Conservation (phyloP, 352 stramenopile species). For the Globisporangium abappressorium region DNA sequence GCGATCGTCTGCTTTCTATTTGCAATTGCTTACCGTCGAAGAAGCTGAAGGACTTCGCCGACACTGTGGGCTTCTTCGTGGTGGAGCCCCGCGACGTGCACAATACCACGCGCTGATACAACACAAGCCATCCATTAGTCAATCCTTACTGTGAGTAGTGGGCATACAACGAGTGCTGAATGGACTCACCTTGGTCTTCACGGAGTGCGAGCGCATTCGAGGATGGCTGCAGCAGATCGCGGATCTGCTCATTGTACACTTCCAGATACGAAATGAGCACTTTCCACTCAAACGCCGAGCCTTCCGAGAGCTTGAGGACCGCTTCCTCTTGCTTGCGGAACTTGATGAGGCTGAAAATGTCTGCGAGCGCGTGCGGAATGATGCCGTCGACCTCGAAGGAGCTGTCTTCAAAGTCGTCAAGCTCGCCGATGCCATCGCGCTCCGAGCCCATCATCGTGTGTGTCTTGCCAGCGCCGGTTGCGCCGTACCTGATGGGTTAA, state of each 20-base stretch:
- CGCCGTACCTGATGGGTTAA: conserved; percentile 36
- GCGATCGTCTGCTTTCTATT: neutral
- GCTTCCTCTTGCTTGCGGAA: conserved; percentile 56
- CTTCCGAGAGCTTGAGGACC: conserved; percentile 35
- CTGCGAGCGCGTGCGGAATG: conserved; percentile 65
- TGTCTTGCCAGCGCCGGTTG: conserved; percentile 64
- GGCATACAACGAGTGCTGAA: neutral
- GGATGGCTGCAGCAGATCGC: conserved; percentile 80
- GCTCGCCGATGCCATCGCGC: conserved; percentile 45
- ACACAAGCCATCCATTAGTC: neutral
- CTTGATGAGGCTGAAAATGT: conserved; percentile 68
- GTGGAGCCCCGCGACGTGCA: conserved; percentile 52
- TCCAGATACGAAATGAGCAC: conserved; percentile 88
- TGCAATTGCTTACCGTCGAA: conserved; percentile 31
- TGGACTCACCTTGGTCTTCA: conserved; percentile 41
- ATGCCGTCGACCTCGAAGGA: conserved; percentile 67
- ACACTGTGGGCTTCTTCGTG: conserved; percentile 47
- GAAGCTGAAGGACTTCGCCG: conserved; percentile 42
- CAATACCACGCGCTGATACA: conserved; percentile 36
- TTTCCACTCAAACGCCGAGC: conserved; percentile 63
- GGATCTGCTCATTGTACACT: conserved; percentile 92
- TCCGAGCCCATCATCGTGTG: conserved; percentile 74
- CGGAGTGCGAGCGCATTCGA: conserved; percentile 31
- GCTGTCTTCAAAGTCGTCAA: conserved; percentile 42
- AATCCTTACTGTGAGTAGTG: neutral